Base-by-base conservation (phyloP, 176 grass and related monocot species). In the Otatea glauca region DNA sequence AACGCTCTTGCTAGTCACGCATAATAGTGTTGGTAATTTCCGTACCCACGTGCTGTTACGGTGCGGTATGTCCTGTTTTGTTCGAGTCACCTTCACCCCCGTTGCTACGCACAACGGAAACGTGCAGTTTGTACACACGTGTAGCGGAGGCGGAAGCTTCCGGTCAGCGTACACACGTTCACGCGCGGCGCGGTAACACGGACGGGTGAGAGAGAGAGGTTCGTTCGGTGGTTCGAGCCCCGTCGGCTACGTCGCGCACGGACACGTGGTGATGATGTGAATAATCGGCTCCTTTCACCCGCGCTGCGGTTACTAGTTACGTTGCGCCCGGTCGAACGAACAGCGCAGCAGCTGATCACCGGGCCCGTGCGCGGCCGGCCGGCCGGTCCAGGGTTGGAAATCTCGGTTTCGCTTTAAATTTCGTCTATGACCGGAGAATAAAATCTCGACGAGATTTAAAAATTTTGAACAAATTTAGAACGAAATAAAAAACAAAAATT, bases 91-190 rank as follows among this genome's bases (percentile, higher is more conserved):
- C 1, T 54, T 48, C 45, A 1, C 14, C 1, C 14, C 14, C 14
- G 4, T 41, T 21, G 53, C 41, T 34, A 14, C 24, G n/a, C 38
- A 4, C 15, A 20, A 25, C 13, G 23, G 44, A 9, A 47, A 24
- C 69, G 69, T 25, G 1, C 8, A 12, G 5, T 9, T 50, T 78
- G 37, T 11, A 23, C 62, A 67, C 63, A 5, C 78, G 45, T 53
- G 78, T 5, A 66, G 1, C 2, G 0, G 42, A 23, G 5, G 81
- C 25, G 18, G 81, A 83, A 83, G 25, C 70, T 83, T 74, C 81
- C 70, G 27, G 69, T 14, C 80, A 2, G 68, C 58, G 13, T 42
- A 34, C 42, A 0, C 17, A 29, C 29, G 29, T 29, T 29, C 29
- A 29, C 29, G 29, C 29, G 29, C 29, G 29, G 75, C 41, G 7